Percentiles rank a stretch among this genome's conserved stretches.
Conservation (phyloP, 2,329 filamentous ascomycete species). For the Mollisiaceae sp. region DNA sequence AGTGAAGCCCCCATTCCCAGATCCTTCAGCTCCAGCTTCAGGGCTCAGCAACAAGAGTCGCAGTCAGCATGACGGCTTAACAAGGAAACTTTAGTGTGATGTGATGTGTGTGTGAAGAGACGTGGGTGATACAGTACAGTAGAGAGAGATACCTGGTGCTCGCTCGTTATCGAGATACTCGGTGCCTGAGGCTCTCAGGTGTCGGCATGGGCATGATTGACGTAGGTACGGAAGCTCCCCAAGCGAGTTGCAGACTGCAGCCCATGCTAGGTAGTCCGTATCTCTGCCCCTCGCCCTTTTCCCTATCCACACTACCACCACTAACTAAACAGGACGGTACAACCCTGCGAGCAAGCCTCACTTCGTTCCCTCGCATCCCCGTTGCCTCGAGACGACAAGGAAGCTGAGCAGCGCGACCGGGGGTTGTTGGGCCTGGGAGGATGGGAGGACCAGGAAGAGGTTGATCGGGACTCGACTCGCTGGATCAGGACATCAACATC, state of each 20-base stretch:
- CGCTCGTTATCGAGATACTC: no score
- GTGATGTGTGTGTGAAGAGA: conserved; percentile 4
- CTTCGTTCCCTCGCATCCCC: conserved; percentile 10
- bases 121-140: neutral
- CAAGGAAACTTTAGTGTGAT: neutral
- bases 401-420: conserved; percentile 11
- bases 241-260: conserved; percentile 5
- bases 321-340: neutral
- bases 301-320: neutral
- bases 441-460: neutral
- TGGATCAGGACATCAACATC: neutral
- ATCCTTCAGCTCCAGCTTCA: neutral
- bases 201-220: conserved; percentile 6
- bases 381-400: conserved; percentile 27
- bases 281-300: neutral
- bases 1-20: neutral
- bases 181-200: neutral
- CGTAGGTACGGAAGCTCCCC: neutral
- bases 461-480: conserved; percentile 5
- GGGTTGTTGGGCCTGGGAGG: neutral
- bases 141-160: neutral
- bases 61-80: conserved; percentile 6
- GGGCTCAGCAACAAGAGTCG: no score
- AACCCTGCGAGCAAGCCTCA: neutral
- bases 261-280: neutral